Conservation (phyloP, 768 basidiomycete genomes). For the Termitomyces sp. region DNA sequence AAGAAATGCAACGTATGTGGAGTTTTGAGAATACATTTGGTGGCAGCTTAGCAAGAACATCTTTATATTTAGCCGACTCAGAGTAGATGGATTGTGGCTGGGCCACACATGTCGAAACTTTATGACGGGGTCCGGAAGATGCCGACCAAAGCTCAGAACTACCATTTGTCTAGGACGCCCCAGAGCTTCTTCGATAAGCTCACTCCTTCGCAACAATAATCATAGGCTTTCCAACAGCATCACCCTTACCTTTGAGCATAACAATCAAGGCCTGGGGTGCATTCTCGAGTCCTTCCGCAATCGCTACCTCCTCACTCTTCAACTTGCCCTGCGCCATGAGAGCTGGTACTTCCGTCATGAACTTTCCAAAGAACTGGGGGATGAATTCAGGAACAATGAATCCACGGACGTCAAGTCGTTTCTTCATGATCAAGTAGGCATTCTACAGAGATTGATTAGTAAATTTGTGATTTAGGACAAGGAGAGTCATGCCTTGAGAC, state of each 20-base stretch:
- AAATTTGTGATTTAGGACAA: neutral
- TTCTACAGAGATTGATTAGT: slow-evolving; percentile 27
- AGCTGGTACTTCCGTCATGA: slow-evolving; percentile 36
- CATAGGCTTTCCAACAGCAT: slow-evolving; percentile 4
- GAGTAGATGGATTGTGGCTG: too few species aligned
- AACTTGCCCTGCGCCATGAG: slow-evolving; percentile 37
- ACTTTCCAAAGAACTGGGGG: slow-evolving; percentile 32
- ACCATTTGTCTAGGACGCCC: too few species aligned
- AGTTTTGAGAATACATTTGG: too few species aligned
- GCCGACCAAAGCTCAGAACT: too few species aligned
- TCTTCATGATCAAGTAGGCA: slow-evolving; percentile 34
- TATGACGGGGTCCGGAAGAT: too few species aligned
- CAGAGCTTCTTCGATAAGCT: neutral
- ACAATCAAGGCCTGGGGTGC: slow-evolving; percentile 19
- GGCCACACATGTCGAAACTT: too few species aligned
- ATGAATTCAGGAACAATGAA: slow-evolving; percentile 34
- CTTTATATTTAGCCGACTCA: too few species aligned
- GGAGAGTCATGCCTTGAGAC: slow-evolving; percentile 11
- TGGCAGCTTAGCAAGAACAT: too few species aligned
- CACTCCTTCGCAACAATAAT: slow-evolving; percentile 4
- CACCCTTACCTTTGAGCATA: neutral
- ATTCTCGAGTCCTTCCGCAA: slow-evolving; percentile 34
- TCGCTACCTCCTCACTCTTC: slow-evolving; percentile 35
- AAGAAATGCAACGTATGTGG: too few species aligned
- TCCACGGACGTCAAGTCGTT: slow-evolving; percentile 43